A percentile compares a stretch with the other conserved stretches of the same genome.
These are phyloP conservation scores for Aspergillus cavernicola DNA, from an alignment of 495 filamentous ascomycete species.

Conservation along the genomic window DNA sequence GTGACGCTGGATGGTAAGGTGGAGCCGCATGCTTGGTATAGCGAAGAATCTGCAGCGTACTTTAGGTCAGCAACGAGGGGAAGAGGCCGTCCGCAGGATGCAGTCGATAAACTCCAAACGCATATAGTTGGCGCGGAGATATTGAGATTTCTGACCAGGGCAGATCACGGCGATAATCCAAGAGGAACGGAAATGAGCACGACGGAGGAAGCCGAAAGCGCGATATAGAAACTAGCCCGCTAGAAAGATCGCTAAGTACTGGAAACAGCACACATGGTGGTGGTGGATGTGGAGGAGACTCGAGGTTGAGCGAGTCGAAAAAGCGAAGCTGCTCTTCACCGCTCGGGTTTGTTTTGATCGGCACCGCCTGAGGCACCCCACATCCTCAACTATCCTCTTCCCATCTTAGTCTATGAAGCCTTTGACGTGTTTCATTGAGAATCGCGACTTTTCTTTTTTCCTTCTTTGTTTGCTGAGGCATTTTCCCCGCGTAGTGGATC, in stretches of 20 bases:
- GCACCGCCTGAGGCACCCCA: slow-evolving; percentile 8
- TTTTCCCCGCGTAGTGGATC: neutral
- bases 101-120: neutral
- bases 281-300: neutral
- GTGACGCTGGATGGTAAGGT: slow-evolving; percentile 77
- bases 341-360: slow-evolving; percentile 16
- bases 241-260: slow-evolving; percentile 4
- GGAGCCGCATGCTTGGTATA: slow-evolving; percentile 64
- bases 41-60: neutral
- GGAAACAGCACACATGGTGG: slow-evolving; percentile 2
- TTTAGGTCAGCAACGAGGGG: neutral
- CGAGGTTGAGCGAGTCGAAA: neutral
- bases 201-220: neutral
- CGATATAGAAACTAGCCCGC: neutral
- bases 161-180: neutral
- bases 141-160: neutral
- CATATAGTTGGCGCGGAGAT: neutral
- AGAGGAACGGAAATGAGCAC: neutral
- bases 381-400: neutral
- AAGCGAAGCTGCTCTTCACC: slow-evolving; percentile 6
- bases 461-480: neutral
- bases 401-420: neutral
- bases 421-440: neutral
- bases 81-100: neutral
- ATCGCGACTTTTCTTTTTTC: neutral